Percentiles rank a stretch among this genome's conserved stretches.
phyloP scores from a whole-genome alignment of 805 yeast genomes.

The Pichia eremophila region DNA sequence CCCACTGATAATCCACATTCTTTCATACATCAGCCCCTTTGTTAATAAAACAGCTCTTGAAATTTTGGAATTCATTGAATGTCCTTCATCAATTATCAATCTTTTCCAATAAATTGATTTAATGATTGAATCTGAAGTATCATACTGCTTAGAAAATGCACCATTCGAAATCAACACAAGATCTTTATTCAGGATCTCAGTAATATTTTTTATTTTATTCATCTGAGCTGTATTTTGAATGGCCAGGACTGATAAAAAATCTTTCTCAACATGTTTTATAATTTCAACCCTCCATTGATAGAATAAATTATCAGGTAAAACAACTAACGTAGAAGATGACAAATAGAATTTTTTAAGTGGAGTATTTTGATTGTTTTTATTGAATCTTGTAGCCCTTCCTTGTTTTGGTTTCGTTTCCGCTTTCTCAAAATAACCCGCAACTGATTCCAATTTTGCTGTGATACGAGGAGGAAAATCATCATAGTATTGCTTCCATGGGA shows the following conservation, averaged over 20 bases:
- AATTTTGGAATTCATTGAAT: slow-evolving; percentile 45
- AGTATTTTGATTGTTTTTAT: not conserved
- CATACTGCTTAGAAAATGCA: slow-evolving; percentile 34
- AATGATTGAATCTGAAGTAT: slow-evolving; percentile 28
- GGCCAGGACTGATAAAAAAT: slow-evolving; percentile 29
- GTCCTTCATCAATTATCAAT: slow-evolving; percentile 69
- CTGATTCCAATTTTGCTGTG: slow-evolving; percentile 23
- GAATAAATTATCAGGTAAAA: slow-evolving; percentile 58
- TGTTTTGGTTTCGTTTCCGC: slow-evolving; percentile 3
- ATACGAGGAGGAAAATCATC: slow-evolving; percentile 38
- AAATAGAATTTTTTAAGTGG: slow-evolving; percentile 28
- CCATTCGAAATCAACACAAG: slow-evolving; percentile 42
- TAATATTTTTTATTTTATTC: slow-evolving; percentile 27
- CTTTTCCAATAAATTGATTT: slow-evolving; percentile 53
- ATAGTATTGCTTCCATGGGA: slow-evolving; percentile 48
- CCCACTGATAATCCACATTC: slow-evolving; percentile 69
- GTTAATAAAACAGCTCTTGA: slow-evolving; percentile 44
- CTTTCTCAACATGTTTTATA: slow-evolving; percentile 39
- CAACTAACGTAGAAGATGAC: slow-evolving; percentile 46
- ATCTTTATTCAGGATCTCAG: slow-evolving; percentile 36
- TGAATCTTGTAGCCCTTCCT: slow-evolving; percentile 11
- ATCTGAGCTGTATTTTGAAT: slow-evolving; percentile 21
- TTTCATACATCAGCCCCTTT: slow-evolving; percentile 40
- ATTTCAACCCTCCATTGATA: slow-evolving; percentile 59
- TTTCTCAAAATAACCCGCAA: slow-evolving; percentile 38